A percentile compares a stretch with the other conserved stretches of the same genome.
Evolutionary conservation across 805 yeast genomes (phyloP).

Genomic region (Barnettozyma populi): DNA sequence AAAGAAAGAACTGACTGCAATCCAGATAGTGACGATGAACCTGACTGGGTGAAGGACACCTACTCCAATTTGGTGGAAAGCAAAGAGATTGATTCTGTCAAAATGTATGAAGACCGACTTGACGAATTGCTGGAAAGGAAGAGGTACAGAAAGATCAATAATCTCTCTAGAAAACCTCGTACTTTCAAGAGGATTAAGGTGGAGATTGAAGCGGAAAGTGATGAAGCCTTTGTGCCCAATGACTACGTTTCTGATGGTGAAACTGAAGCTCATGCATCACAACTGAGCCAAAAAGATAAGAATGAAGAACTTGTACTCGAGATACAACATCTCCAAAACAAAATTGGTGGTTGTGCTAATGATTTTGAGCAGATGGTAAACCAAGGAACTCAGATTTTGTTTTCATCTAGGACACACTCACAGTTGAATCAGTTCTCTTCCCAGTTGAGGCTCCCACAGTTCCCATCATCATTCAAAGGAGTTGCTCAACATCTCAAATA

Average conservation of each 20-base stretch:
- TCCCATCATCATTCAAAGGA: conserved; percentile 54
- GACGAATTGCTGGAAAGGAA: conserved; percentile 22
- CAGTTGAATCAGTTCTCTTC: conserved; percentile 77
- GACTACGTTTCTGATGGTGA: conserved; percentile 31
- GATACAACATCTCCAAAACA: conserved; percentile 41
- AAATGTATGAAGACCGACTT: conserved; percentile 33
- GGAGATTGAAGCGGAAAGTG: conserved; percentile 27
- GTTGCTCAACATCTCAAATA: conserved; percentile 54
- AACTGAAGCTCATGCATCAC: conserved; percentile 2
- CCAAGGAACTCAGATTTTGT: conserved; percentile 48
- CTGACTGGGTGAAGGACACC: conserved; percentile 58
- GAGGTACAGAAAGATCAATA: conserved; percentile 11
- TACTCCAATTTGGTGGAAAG: conserved; percentile 26
- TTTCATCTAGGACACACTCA: conserved; percentile 86
- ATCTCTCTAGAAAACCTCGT: conserved; percentile 3
- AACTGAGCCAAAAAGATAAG: conserved; percentile 17
- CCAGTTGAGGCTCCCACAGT: conserved; percentile 57
- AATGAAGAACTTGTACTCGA: conserved; percentile 38
- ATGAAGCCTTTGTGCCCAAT: conserved; percentile 37
- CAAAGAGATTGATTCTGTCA: conserved; percentile 21
- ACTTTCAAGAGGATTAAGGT: conserved; percentile 22
- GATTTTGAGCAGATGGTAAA: conserved; percentile 19
- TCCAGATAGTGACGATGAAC: conserved; percentile 50
- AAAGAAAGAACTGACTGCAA: conserved; percentile 25
- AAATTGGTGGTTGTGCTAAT: conserved; percentile 30